A percentile compares a stretch with the other conserved stretches of the same genome.
Conservation (phyloP, 2,329 filamentous ascomycete species). For the Alternaria incomplexa region DNA sequence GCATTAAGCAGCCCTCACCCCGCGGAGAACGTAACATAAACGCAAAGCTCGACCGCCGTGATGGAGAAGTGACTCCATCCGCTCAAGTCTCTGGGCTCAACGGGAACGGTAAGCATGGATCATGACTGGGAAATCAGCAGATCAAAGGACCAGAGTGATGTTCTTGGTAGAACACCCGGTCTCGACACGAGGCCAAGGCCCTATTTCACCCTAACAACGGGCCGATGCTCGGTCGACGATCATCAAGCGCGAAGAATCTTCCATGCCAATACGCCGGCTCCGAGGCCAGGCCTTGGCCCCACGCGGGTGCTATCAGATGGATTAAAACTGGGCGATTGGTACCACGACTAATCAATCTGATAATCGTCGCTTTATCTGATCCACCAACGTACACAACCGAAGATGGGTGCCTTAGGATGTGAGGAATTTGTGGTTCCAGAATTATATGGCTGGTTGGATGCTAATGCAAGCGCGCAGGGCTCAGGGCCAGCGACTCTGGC, state of each 20-base stretch:
- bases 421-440: neutral
- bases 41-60: neutral
- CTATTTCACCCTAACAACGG: neutral
- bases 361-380: conserved; percentile 4
- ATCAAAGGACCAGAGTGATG: neutral
- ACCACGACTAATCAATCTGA: neutral
- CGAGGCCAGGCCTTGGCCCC: neutral
- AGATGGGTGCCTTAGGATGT: neutral
- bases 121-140: neutral
- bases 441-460: neutral
- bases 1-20: neutral
- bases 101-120: neutral
- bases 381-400: neutral
- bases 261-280: neutral
- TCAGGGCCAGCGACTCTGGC: neutral
- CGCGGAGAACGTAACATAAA: neutral
- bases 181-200: neutral
- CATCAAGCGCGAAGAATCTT: neutral
- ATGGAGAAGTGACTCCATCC: neutral
- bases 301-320: neutral
- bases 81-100: neutral
- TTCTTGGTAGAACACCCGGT: neutral
- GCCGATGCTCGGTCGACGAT: neutral
- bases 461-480: neutral
- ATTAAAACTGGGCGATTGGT: neutral